Evolutionary conservation across 768 basidiomycete species (phyloP), one percentile per base, ranked within the genome.

Genomic region (Termitomyces sp.): DNA sequence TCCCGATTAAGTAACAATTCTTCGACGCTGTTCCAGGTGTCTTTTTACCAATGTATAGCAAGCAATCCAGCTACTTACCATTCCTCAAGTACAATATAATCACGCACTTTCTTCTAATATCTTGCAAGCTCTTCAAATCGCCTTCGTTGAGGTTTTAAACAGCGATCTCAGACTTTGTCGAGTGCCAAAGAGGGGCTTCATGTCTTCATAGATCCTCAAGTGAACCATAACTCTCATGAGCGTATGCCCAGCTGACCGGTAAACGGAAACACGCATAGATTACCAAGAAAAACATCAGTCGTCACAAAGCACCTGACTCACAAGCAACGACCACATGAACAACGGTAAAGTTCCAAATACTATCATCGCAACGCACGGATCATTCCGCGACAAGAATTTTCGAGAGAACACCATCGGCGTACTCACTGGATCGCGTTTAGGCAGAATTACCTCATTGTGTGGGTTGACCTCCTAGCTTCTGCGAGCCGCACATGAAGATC

Each of bases 401-500:
- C 14, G 20, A 49, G 48, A 32, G 41, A 22, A 20, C 32, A 35
- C 32, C 50, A 51, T 11, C n/a, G 36, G 24, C 16, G 16, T 52
- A 40, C 40, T 20, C n/a, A n/a, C 18, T 40, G 36, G 20, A 52
- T 41, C 52, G 24, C 28, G n/a, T 28, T 11, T 40, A 44, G 35
- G 20, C 28, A 38, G 33, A 22, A 45, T 56, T 32, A 45, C 40
- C 54, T 56, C 54, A 44, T 32, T 2, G 13, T 24, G 28, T 20
- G 24, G 43, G 41, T 35, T 24, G 45, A 5, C 8, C 52, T 28
- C 30, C 46, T 45, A 33, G 35, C 32, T 50, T 60, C 56, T 16
- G 33, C 43, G 47, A 44, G 47, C 44, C 55, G 51, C 24, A 45
- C 38, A 30, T 35, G 50, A 58, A 57, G 60, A 55, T 58, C 56